Evolutionary conservation across 2,329 filamentous ascomycete genomes (phyloP).

Genomic region (Penicillium brasilianum): DNA sequence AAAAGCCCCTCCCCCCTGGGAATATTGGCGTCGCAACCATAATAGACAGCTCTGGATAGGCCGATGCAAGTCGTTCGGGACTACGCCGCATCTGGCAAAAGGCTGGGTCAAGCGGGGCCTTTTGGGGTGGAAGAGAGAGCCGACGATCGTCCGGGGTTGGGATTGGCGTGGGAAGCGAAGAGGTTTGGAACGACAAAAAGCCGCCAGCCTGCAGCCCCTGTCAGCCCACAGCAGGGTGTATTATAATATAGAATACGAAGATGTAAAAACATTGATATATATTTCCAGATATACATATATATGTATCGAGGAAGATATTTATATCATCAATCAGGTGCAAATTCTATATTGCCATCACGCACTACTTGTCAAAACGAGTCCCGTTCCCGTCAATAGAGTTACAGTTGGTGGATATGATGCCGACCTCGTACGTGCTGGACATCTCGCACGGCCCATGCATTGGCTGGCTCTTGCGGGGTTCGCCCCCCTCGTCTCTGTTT

Average conservation of each 20-base stretch:
- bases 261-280: too few species aligned
- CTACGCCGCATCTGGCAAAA: conserved; percentile 14
- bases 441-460: conserved; percentile 23
- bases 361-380: too few species aligned
- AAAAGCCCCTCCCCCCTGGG: not conserved
- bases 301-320: too few species aligned
- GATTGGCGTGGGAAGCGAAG: conserved; percentile 20
- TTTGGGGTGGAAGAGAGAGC: conserved; percentile 16
- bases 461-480: conserved; percentile 23
- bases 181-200: too few species aligned
- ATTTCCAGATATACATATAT: too few species aligned
- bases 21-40: not conserved
- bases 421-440: not conserved
- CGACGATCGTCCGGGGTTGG: conserved; percentile 24
- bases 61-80: not conserved
- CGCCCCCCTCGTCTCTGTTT: not conserved
- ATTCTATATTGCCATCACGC: too few species aligned
- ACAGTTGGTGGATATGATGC: not conserved
- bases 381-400: too few species aligned
- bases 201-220: conserved; percentile 23
- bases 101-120: conserved; percentile 18
- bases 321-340: too few species aligned
- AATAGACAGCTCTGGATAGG: not conserved
- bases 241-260: not conserved
- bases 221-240: conserved; percentile 16